phyloP scores from a whole-genome alignment of 345 rosid species.

The Dipteronia dyeriana region DNA sequence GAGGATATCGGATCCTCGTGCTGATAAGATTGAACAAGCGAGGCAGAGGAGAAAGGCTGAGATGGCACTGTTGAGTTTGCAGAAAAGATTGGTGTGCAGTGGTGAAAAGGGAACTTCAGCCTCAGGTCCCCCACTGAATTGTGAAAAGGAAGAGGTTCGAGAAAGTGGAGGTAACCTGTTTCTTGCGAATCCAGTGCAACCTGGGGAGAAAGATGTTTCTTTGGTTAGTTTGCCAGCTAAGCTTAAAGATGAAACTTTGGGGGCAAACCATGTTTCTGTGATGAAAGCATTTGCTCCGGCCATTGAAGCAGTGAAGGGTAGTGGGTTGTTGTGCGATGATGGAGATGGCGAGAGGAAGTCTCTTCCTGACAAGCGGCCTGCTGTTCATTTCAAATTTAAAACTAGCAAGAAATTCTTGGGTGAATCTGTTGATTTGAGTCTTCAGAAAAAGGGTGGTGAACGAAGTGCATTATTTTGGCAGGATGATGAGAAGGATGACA shows the following conservation, averaged over 20 bases:
- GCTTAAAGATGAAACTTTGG: slow-evolving; percentile 29
- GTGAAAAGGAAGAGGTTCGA: slow-evolving; percentile 30
- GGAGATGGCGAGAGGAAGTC: slow-evolving; percentile 41
- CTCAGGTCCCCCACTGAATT: slow-evolving; percentile 29
- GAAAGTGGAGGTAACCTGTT: slow-evolving; percentile 33
- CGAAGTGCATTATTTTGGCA: slow-evolving; percentile 45
- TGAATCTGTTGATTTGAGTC: slow-evolving; percentile 57
- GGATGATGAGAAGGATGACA: slow-evolving; percentile 93
- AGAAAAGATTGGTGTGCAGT: slow-evolving; percentile 69
- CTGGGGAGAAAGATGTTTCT: slow-evolving; percentile 57
- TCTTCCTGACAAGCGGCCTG: slow-evolving; percentile 56
- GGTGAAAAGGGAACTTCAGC: slow-evolving; percentile 45
- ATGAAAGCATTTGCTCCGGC: slow-evolving; percentile 84
- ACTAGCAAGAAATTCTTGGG: slow-evolving; percentile 65
- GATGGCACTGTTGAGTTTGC: slow-evolving; percentile 87
- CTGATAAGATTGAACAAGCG: slow-evolving; percentile 89
- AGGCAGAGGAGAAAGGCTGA: slow-evolving; percentile 88
- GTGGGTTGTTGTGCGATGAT: slow-evolving; percentile 42
- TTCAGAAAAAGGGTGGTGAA: slow-evolving; percentile 53
- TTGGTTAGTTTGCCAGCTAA: slow-evolving; percentile 37
- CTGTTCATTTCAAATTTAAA: slow-evolving; percentile 59
- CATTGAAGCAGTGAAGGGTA: slow-evolving; percentile 63
- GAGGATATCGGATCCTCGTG: slow-evolving; percentile 64
- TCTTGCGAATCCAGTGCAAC: slow-evolving; percentile 41
- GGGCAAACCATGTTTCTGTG: slow-evolving; percentile 48